These are phyloP conservation scores for Castanopsis chinensis DNA, from an alignment of 306 rosid genomes.

Conservation along the genomic window DNA sequence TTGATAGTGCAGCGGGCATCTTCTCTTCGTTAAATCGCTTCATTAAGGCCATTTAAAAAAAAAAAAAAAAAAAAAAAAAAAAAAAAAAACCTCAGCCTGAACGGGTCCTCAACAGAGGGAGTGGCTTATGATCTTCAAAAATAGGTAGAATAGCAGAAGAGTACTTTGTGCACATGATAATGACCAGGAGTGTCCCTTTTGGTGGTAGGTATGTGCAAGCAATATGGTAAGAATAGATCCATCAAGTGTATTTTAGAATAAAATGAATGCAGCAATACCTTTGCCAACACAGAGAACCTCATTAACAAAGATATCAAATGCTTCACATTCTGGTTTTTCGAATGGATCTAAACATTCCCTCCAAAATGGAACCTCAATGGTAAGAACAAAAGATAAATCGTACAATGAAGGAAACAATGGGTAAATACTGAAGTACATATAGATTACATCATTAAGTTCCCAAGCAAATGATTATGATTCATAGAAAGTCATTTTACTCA, in stretches of 20 bases:
- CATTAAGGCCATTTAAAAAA: slow-evolving; percentile 61
- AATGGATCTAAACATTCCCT: slow-evolving; percentile 96
- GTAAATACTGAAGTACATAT: neutral
- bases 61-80: no score
- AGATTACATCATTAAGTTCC: neutral
- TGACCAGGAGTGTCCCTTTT: neutral
- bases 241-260: neutral
- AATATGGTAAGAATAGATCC: neutral
- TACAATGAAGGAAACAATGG: neutral
- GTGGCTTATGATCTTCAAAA: neutral
- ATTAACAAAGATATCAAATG: slow-evolving; percentile 77
- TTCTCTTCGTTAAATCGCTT: slow-evolving; percentile 77
- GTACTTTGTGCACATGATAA: neutral
- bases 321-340: slow-evolving; percentile 86
- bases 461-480: neutral
- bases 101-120: neutral
- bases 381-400: slow-evolving; percentile 5
- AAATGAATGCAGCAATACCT: slow-evolving; percentile 39
- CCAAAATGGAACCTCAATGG: slow-evolving; percentile 16
- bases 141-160: neutral
- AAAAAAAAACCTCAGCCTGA: neutral
- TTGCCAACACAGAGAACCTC: slow-evolving; percentile 74
- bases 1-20: slow-evolving; percentile 72
- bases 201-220: neutral
- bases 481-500: no score